These are phyloP conservation scores for Epichloe hybrida DNA, from an alignment of 2,329 filamentous ascomycete species.

Conservation along the genomic window DNA sequence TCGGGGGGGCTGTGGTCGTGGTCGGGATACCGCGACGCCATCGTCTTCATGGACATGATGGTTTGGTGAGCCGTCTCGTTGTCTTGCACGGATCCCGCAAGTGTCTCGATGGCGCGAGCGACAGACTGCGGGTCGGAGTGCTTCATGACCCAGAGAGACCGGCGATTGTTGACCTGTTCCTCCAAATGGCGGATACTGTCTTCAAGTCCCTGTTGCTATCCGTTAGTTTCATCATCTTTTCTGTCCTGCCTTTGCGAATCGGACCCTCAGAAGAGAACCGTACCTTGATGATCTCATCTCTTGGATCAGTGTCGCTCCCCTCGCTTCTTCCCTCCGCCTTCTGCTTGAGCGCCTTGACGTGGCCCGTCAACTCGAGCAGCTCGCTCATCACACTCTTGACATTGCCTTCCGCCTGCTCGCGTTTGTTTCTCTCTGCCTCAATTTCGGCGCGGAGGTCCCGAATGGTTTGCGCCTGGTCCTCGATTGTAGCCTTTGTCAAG, in stretches of 20 bases:
- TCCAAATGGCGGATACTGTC: conserved; percentile 21
- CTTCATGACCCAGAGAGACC: conserved; percentile 23
- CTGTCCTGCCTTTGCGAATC: too few species aligned
- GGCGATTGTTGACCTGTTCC: conserved; percentile 23
- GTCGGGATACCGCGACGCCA: conserved; percentile 2
- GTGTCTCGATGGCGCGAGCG: conserved; percentile 19
- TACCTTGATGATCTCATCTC: conserved; percentile 19
- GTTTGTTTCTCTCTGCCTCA: conserved; percentile 18
- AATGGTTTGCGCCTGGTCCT: conserved; percentile 21
- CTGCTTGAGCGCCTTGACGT: conserved; percentile 18
- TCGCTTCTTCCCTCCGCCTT: conserved; percentile 9
- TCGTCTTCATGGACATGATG: conserved; percentile 13
- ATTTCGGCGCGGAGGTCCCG: conserved; percentile 19
- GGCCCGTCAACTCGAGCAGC: conserved; percentile 5
- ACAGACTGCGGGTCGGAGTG: conserved; percentile 18
- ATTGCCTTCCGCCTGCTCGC: conserved; percentile 15
- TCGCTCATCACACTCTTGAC: conserved; percentile 13
- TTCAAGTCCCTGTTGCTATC: conserved; percentile 16
- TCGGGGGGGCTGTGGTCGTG: not conserved
- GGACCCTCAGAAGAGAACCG: not conserved
- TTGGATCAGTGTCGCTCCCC: conserved; percentile 9
- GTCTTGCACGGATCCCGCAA: conserved; percentile 16
- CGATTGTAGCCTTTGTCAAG: conserved; percentile 19
- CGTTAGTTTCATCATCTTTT: not conserved
- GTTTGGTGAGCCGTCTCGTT: conserved; percentile 14